Conservation (phyloP, 129 eudicot genomes). For the Solidago caesia region DNA sequence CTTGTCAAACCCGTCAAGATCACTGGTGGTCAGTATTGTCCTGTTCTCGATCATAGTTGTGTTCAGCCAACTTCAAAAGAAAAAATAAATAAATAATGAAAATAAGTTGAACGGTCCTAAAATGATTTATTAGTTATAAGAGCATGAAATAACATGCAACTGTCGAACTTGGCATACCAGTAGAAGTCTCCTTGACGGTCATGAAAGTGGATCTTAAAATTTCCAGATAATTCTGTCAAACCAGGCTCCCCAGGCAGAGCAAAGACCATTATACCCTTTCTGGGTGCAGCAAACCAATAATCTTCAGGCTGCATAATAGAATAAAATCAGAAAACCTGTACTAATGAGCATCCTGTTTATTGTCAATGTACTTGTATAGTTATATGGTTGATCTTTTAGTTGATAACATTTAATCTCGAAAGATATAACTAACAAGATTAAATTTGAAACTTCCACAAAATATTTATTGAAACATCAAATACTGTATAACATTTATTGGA, state of each 20-base stretch:
- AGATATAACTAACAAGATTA: background rate
- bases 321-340: background rate
- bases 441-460: background rate
- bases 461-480: background rate
- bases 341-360: background rate
- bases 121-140: background rate
- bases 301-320: slow-evolving; percentile 77
- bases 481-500: background rate
- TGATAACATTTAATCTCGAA: background rate
- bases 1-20: slow-evolving; percentile 96
- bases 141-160: background rate
- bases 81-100: slow-evolving; percentile 13
- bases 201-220: slow-evolving; percentile 91
- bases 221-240: slow-evolving; percentile 79
- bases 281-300: slow-evolving; percentile 95
- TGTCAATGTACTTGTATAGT: background rate
- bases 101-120: background rate
- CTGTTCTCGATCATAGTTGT: slow-evolving; percentile 95
- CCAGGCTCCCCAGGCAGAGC: slow-evolving; percentile 99
- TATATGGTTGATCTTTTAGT: slow-evolving; percentile 4
- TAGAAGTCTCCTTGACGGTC: slow-evolving; percentile 98
- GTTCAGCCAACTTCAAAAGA: slow-evolving; percentile 66
- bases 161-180: slow-evolving; percentile 49
- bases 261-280: slow-evolving; percentile 96
- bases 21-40: slow-evolving; percentile 64